phyloP scores from a whole-genome alignment of 2,329 filamentous ascomycete genomes.

The Chaetoscypha palmicola region DNA sequence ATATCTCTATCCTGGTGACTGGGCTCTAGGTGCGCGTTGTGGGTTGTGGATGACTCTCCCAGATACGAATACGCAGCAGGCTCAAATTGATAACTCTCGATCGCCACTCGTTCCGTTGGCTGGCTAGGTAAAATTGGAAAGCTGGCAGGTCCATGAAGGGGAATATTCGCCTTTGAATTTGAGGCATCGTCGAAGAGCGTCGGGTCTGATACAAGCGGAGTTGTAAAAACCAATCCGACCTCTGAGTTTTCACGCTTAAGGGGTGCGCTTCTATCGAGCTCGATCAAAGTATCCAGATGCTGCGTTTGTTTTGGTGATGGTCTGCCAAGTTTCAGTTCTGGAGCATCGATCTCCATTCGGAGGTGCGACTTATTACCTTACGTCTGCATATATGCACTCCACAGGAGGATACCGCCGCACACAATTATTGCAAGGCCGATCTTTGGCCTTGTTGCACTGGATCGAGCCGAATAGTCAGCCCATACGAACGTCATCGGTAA shows the following conservation, averaged over 20 bases:
- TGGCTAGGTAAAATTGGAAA: background rate
- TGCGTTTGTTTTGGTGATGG: background rate
- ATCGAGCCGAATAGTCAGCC: conserved; percentile 8
- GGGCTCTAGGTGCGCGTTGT: background rate
- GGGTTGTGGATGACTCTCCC: background rate
- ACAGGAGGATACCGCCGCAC: conserved; percentile 23
- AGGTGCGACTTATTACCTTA: conserved; percentile 10
- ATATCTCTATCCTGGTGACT: background rate
- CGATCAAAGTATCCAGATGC: background rate
- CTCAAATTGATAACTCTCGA: background rate
- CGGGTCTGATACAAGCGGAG: background rate
- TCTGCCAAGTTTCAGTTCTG: background rate
- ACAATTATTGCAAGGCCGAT: conserved; percentile 24
- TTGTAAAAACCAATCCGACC: background rate
- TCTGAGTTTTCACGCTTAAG: background rate
- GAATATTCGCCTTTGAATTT: background rate
- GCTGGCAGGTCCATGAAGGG: background rate
- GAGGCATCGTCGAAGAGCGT: background rate
- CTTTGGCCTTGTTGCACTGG: conserved; percentile 25
- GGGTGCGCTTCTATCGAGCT: background rate
- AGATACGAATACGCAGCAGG: background rate
- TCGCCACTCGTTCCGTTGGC: background rate
- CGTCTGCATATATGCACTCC: conserved; percentile 18
- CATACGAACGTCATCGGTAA: background rate
- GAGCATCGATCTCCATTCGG: too few species aligned